Evolutionary conservation across 371 early-diverging fungal species (phyloP), one percentile per base, ranked within the genome.

Genomic region (Rhizomucor pusillus): DNA sequence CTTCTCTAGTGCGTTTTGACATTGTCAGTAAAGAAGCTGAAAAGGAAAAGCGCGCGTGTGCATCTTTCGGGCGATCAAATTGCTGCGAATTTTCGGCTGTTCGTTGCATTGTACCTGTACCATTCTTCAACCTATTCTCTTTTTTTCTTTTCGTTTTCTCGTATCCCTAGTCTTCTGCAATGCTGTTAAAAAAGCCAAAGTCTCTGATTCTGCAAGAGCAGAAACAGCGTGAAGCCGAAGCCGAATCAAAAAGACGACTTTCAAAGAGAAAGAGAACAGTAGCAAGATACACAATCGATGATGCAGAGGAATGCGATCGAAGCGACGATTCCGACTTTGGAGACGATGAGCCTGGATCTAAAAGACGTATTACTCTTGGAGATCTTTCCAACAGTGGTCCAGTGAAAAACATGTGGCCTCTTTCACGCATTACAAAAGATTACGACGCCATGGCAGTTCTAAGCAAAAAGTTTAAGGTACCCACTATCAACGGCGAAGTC

Each of bases 381-480:
- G 57, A 60, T 16, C 44, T 60, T 9, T 54, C 60, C 29, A 66
- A 59, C 52, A 47, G 36, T 51, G 34, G 47, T 29, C 55, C 43
- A 18, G 50, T 59, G 9, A 57, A 55, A 12, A 51, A 57, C 44
- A 9, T 37, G 9, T 37, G 37, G 37, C 61, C 67, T 19, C 47
- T 63, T 3, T 47, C 56, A 16, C 66, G 66, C 11, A 48, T 52
- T 18, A 58, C 64, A 11, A 69, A 66, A 39, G 50, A 59, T 33
- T 67, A 65, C 48, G 71, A 71, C 62, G 60, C 71, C 2, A 43
- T 59, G 16, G 52, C 69, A 14, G 54, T 66, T 5, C 46, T 77
- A 0, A 61, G 46, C 1, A 64, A 62, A 43, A 73, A 73, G 48
- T 77, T 77, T 58, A 56, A 65, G 40, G 67, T 73, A 6, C 77